These are phyloP conservation scores for Fusarium aywerte DNA, from an alignment of 2,329 filamentous ascomycete species.

Conservation along the genomic window DNA sequence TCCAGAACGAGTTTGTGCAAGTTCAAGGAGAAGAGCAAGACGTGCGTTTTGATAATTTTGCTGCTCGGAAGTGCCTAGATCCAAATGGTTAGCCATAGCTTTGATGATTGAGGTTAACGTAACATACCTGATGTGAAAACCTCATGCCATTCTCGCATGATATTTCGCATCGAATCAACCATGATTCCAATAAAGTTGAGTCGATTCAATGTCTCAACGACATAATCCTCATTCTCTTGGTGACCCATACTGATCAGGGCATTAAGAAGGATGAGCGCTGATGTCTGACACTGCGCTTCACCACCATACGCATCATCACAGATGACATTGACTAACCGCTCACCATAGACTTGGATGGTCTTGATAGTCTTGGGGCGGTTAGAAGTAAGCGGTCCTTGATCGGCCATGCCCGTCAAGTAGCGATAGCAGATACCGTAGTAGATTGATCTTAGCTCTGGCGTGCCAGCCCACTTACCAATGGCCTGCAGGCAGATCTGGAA, in stretches of 20 bases:
- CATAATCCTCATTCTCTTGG: constrained; percentile 75
- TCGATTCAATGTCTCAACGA: constrained; percentile 82
- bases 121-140: constrained; percentile 65
- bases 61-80: constrained; percentile 55
- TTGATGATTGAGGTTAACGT: not conserved
- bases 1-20: constrained; percentile 85
- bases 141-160: constrained; percentile 77
- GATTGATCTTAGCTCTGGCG: constrained; percentile 77
- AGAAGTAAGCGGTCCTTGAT: constrained; percentile 60
- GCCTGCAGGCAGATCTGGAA: constrained; percentile 88
- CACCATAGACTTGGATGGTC: constrained; percentile 74
- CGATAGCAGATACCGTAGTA: constrained; percentile 94
- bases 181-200: constrained; percentile 93
- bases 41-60: constrained; percentile 73
- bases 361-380: constrained; percentile 74
- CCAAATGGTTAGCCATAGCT: constrained; percentile 23
- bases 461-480: constrained; percentile 77
- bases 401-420: constrained; percentile 78
- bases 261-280: constrained; percentile 85
- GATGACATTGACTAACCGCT: constrained; percentile 83
- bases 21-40: constrained; percentile 82
- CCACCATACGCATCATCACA: constrained; percentile 94
- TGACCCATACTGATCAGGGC: constrained; percentile 79
- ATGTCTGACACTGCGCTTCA: constrained; percentile 82
- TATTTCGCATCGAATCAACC: constrained; percentile 84